phyloP scores from a whole-genome alignment of 192 early-diverging fungal genomes.

The Coemansia sp. region DNA sequence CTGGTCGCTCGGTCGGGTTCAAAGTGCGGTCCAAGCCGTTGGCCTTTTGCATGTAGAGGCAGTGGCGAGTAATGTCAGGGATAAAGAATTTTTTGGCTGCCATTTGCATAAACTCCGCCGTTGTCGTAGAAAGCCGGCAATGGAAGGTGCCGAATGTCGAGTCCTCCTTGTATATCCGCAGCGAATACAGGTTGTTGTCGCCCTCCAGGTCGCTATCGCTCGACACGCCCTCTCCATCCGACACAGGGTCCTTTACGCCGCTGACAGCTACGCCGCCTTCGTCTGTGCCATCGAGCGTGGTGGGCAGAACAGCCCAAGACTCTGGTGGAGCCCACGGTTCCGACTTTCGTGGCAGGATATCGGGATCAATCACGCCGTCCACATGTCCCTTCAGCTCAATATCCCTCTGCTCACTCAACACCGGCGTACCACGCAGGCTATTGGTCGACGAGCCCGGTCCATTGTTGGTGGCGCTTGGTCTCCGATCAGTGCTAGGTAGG shows the following conservation, averaged over 20 bases:
- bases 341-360: conserved; percentile 37
- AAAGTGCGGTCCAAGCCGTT: conserved; percentile 72
- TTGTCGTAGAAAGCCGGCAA: conserved; percentile 67
- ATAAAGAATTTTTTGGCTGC: conserved; percentile 84
- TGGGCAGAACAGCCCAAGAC: conserved; percentile 71
- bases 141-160: conserved; percentile 80
- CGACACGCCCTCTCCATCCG: conserved; percentile 32
- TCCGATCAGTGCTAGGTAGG: conserved; percentile 1
- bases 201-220: conserved; percentile 46
- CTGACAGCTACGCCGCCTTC: conserved; percentile 26
- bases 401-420: background rate
- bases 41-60: conserved; percentile 53
- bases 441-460: conserved; percentile 14
- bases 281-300: conserved; percentile 42
- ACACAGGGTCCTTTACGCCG: conserved; percentile 33
- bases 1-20: conserved; percentile 68
- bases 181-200: conserved; percentile 57
- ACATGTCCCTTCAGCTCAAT: background rate
- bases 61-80: conserved; percentile 63
- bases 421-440: conserved; percentile 17
- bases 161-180: conserved; percentile 81
- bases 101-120: conserved; percentile 73
- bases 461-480: background rate
- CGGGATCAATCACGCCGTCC: background rate
- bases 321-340: conserved; percentile 71